Conservation (phyloP, 2,329 filamentous ascomycete species). For the Clarireedia sp. region DNA sequence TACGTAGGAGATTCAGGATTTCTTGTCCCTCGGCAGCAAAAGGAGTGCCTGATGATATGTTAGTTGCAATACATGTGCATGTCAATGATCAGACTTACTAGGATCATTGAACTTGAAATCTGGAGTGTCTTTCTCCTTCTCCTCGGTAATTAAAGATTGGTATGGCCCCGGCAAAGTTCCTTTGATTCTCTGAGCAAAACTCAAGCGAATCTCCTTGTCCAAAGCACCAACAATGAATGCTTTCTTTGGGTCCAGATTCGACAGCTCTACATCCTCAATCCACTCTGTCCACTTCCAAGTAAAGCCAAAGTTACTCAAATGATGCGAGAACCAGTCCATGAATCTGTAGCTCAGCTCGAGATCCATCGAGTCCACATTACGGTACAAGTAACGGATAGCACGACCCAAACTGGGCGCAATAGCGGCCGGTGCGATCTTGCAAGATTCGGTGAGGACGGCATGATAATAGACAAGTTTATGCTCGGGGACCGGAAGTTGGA, state of each 20-base stretch:
- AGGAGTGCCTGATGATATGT: constrained; percentile 51
- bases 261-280: constrained; percentile 75
- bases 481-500: constrained; percentile 77
- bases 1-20: constrained; percentile 68
- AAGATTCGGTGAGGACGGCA: constrained; percentile 86
- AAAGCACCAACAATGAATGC: constrained; percentile 85
- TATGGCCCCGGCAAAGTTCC: constrained; percentile 84
- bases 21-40: constrained; percentile 81
- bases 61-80: constrained; percentile 4
- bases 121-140: constrained; percentile 91
- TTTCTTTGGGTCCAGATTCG: constrained; percentile 76
- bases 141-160: constrained; percentile 69
- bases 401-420: constrained; percentile 89
- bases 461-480: constrained; percentile 98
- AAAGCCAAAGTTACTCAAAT: constrained; percentile 97
- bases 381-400: constrained; percentile 86
- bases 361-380: constrained; percentile 74
- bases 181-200: constrained; percentile 92
- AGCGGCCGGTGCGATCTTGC: constrained; percentile 92
- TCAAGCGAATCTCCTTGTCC: constrained; percentile 94
- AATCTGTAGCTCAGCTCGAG: constrained; percentile 81
- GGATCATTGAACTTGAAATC: constrained; percentile 84
- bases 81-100: constrained; percentile 42
- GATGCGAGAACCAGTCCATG: constrained; percentile 95
- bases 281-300: constrained; percentile 99